phyloP scores from a whole-genome alignment of 805 yeast species.

The Saccharomycopsis vini region DNA sequence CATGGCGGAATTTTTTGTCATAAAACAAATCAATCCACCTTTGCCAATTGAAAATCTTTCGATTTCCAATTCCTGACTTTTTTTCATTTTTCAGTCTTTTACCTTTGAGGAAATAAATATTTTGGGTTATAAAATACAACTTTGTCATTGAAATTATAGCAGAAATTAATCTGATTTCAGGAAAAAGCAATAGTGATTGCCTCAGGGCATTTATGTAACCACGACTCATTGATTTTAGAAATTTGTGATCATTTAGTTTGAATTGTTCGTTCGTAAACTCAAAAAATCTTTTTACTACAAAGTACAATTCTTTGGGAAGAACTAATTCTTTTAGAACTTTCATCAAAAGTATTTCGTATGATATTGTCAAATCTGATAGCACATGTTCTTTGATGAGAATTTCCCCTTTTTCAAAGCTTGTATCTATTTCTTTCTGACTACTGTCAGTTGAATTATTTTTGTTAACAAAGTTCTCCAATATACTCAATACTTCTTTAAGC shows the following conservation, averaged over 20 bases:
- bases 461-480: not conserved
- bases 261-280: not conserved
- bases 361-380: slow-evolving; percentile 13
- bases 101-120: not conserved
- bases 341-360: slow-evolving; percentile 34
- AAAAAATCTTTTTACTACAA: slow-evolving; percentile 23
- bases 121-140: slow-evolving; percentile 21
- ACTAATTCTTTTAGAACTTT: slow-evolving; percentile 34
- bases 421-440: too few relatives aligned
- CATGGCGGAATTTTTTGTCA: slow-evolving; percentile 1
- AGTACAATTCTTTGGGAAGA: slow-evolving; percentile 43
- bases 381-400: not conserved
- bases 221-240: not conserved
- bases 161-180: slow-evolving; percentile 21
- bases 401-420: not conserved
- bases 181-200: not conserved
- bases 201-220: not conserved
- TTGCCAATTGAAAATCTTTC: slow-evolving; percentile 1
- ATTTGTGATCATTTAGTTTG: not conserved
- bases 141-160: slow-evolving; percentile 19
- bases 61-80: too few relatives aligned
- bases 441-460: not conserved
- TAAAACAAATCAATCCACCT: slow-evolving; percentile 18
- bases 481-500: not conserved
- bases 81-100: not conserved